phyloP scores from a whole-genome alignment of 768 basidiomycete species.

The Suillus lakei region DNA sequence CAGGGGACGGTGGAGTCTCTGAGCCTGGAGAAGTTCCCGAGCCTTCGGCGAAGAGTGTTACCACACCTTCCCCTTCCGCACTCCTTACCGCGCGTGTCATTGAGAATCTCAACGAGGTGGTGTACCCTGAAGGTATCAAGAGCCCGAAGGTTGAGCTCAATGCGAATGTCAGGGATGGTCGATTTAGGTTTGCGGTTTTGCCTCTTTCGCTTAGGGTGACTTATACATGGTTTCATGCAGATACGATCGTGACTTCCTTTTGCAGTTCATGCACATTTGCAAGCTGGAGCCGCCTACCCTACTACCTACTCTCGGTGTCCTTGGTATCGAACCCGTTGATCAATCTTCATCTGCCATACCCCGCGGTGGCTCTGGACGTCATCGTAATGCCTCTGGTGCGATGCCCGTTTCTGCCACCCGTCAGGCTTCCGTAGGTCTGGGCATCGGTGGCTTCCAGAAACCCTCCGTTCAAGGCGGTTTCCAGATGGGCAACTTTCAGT shows the following conservation, averaged over 20 bases:
- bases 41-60: constrained; percentile 45
- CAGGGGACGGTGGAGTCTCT: constrained; percentile 42
- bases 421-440: constrained; percentile 54
- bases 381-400: constrained; percentile 50
- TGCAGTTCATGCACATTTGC: constrained; percentile 96
- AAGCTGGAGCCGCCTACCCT: constrained; percentile 92
- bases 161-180: constrained; percentile 80
- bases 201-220: not conserved
- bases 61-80: constrained; percentile 48
- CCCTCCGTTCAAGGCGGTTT: constrained; percentile 33
- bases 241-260: constrained; percentile 97
- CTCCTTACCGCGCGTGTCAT: constrained; percentile 86
- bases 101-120: constrained; percentile 73
- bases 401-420: constrained; percentile 47
- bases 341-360: constrained; percentile 52
- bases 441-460: constrained; percentile 41
- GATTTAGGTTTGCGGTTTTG: constrained; percentile 66
- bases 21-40: constrained; percentile 36
- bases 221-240: constrained; percentile 41
- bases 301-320: constrained; percentile 86
- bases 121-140: constrained; percentile 82
- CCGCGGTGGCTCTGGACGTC: constrained; percentile 69
- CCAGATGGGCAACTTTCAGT: constrained; percentile 71
- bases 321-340: constrained; percentile 85
- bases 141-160: constrained; percentile 89